Conservation (phyloP, 345 rosid genomes). For the Barbarea vulgaris region DNA sequence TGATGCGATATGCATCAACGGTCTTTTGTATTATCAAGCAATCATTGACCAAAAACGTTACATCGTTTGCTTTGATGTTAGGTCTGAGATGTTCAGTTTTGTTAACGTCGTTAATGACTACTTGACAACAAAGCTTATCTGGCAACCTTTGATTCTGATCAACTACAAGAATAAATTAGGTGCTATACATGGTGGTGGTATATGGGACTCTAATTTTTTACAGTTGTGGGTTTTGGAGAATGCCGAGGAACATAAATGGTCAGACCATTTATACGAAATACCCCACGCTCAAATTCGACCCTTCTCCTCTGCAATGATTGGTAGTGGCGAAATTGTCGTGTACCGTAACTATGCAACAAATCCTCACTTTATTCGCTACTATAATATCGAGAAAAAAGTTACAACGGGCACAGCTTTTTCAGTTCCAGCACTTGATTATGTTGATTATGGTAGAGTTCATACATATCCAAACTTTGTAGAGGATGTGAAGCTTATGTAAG, state of each 20-base stretch:
- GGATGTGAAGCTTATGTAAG: slow-evolving; percentile 5
- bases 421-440: not conserved
- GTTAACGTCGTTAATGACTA: not conserved
- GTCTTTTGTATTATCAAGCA: slow-evolving; percentile 7
- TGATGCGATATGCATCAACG: not conserved
- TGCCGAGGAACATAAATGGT: not conserved
- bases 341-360: not conserved
- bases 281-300: too few relatives aligned
- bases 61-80: slow-evolving; percentile 12
- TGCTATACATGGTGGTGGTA: too few relatives aligned
- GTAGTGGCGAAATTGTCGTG: not conserved
- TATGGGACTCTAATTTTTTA: not conserved
- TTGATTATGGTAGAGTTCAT: not conserved
- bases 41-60: too few relatives aligned
- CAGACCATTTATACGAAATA: not conserved
- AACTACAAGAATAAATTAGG: not conserved
- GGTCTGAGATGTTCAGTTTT: not conserved
- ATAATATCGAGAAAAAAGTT: not conserved
- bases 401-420: not conserved
- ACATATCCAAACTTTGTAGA: not conserved
- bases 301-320: not conserved
- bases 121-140: not conserved
- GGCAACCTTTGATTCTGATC: not conserved
- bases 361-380: not conserved
- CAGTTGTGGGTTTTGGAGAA: not conserved